Evolutionary conservation across 805 yeast genomes (phyloP).

Genomic region (Candida xyloterini): DNA sequence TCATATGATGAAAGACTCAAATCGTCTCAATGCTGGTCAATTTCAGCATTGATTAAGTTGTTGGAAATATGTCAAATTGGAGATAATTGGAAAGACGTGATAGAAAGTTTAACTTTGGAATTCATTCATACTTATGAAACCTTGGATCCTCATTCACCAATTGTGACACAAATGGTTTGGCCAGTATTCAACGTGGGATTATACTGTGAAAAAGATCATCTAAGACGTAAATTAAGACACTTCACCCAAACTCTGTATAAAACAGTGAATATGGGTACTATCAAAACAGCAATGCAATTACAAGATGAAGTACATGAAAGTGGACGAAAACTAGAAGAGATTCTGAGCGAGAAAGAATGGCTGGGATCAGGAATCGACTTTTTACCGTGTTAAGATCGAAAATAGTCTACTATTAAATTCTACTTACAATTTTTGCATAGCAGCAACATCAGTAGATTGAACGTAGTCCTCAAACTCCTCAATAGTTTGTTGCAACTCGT

Average conservation of each 20-base stretch:
- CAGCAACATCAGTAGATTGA: conserved; percentile 98
- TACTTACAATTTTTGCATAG: conserved; percentile 92
- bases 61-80: conserved; percentile 21
- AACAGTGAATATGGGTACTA: conserved; percentile 54
- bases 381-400: conserved; percentile 33
- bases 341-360: conserved; percentile 44
- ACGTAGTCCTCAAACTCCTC: conserved; percentile 98
- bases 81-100: conserved; percentile 23
- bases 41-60: conserved; percentile 36
- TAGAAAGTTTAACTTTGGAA: conserved; percentile 39
- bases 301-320: conserved; percentile 47
- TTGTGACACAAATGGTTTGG: conserved; percentile 63
- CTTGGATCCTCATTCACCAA: conserved; percentile 44
- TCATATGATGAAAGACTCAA: conserved; percentile 42
- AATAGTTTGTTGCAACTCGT: conserved; percentile 72
- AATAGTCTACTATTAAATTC: conserved; percentile 1
- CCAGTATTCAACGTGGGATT: conserved; percentile 52
- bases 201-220: conserved; percentile 36
- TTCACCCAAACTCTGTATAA: conserved; percentile 43
- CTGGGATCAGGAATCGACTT: conserved; percentile 50
- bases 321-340: conserved; percentile 41
- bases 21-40: conserved; percentile 57
- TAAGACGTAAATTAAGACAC: conserved; percentile 29
- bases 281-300: conserved; percentile 40
- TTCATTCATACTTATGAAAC: conserved; percentile 46